A percentile compares a stretch with the other conserved stretches of the same genome.
Conservation (phyloP, 805 yeast genomes). For the Priceomyces haplophilus region DNA sequence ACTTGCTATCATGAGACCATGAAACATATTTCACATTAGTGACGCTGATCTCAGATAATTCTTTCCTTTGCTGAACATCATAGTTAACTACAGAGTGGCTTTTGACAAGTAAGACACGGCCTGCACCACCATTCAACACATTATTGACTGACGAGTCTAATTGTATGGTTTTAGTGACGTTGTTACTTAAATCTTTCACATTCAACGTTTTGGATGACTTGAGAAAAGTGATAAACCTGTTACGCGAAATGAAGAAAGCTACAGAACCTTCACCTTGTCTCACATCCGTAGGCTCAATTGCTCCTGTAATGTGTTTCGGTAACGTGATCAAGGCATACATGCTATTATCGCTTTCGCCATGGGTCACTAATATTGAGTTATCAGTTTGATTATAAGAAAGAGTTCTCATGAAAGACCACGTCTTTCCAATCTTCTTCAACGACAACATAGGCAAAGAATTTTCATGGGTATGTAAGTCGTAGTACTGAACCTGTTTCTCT, state of each 20-base stretch:
- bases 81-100: constrained; percentile 69
- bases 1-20: constrained; percentile 87
- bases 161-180: constrained; percentile 76
- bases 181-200: constrained; percentile 78
- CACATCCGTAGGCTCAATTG: constrained; percentile 85
- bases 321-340: constrained; percentile 71
- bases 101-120: constrained; percentile 75
- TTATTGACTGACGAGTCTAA: constrained; percentile 66
- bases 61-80: constrained; percentile 91
- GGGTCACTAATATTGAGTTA: constrained; percentile 76
- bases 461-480: constrained; percentile 62
- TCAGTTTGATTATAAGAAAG: constrained; percentile 92
- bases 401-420: constrained; percentile 82
- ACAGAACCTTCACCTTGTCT: constrained; percentile 77
- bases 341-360: constrained; percentile 66
- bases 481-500: constrained; percentile 82
- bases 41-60: constrained; percentile 62
- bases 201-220: constrained; percentile 65
- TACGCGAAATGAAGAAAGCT: constrained; percentile 91
- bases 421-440: constrained; percentile 76
- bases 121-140: constrained; percentile 77
- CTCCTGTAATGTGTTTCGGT: constrained; percentile 87
- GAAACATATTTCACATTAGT: constrained; percentile 81
- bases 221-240: constrained; percentile 82
- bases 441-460: constrained; percentile 76